phyloP scores from a whole-genome alignment of 2,329 filamentous ascomycete genomes.

The Ophiostoma novo-ulmi region DNA sequence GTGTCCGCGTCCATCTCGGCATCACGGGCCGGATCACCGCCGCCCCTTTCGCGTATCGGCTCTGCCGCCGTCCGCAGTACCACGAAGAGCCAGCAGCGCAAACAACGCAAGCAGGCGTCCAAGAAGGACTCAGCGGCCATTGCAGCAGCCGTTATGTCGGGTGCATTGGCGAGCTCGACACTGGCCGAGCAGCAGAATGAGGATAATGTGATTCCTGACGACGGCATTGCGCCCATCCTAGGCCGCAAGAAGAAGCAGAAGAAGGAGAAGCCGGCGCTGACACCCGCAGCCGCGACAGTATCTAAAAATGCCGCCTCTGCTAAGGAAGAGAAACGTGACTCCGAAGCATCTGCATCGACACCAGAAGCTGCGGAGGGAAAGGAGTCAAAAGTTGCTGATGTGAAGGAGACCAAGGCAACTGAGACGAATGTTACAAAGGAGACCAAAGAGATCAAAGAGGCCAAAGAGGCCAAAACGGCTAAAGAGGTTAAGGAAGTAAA shows the following conservation, averaged over 20 bases:
- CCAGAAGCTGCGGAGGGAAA: conserved; percentile 22
- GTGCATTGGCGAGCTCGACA: conserved; percentile 37
- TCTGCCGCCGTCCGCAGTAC: conserved; percentile 63
- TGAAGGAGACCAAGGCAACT: conserved; percentile 26
- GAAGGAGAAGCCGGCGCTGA: conserved; percentile 55
- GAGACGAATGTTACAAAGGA: conserved; percentile 26
- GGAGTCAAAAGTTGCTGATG: conserved; percentile 21
- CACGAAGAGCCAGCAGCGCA: conserved; percentile 74
- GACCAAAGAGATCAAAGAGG: conserved; percentile 18
- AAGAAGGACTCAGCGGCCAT: conserved; percentile 58
- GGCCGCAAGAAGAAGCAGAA: conserved; percentile 82
- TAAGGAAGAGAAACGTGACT: neutral
- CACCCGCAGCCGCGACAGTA: neutral
- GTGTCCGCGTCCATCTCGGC: conserved; percentile 64
- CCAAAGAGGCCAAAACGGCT: conserved; percentile 30
- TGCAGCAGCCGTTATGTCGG: conserved; percentile 14
- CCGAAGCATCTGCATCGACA: neutral
- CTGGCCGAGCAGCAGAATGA: conserved; percentile 45
- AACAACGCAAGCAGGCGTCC: conserved; percentile 63
- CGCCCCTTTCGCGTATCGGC: conserved; percentile 56
- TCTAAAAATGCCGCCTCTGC: neutral
- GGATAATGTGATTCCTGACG: conserved; percentile 31
- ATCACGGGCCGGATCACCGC: conserved; percentile 55
- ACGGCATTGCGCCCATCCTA: conserved; percentile 60
- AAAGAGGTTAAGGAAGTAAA: conserved; percentile 29